Percentiles rank a stretch among this genome's conserved stretches.
phyloP scores from a whole-genome alignment of 2,329 filamentous ascomycete genomes.

The Biscogniauxia marginata region DNA sequence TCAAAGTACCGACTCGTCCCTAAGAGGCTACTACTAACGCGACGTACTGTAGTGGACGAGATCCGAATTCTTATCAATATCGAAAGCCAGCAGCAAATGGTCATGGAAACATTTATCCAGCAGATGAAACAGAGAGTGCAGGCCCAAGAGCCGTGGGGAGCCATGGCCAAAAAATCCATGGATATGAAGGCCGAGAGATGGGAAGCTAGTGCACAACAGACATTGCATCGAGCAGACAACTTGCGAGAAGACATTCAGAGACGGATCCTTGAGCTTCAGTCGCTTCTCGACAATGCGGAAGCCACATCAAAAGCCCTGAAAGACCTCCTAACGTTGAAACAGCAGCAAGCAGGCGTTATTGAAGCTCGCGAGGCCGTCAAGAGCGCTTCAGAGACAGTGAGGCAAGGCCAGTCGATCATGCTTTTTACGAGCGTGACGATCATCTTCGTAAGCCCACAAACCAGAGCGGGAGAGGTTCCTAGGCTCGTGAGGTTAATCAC shows the following conservation, averaged over 20 bases:
- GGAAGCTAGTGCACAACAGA: neutral
- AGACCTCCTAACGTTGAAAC: constrained; percentile 29
- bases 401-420: constrained; percentile 33
- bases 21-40: neutral
- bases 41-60: constrained; percentile 26
- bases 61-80: constrained; percentile 32
- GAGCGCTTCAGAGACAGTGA: constrained; percentile 27
- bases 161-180: neutral
- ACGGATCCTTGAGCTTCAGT: neutral
- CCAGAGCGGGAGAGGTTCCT: neutral
- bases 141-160: neutral
- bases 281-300: neutral
- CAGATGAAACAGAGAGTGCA: neutral
- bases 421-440: constrained; percentile 35
- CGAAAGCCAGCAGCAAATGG: constrained; percentile 21
- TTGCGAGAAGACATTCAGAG: neutral
- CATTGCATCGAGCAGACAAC: neutral
- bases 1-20: neutral
- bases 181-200: neutral
- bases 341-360: constrained; percentile 34
- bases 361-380: constrained; percentile 29
- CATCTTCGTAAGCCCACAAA: constrained; percentile 28
- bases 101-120: constrained; percentile 4
- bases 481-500: no score
- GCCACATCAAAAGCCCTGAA: constrained; percentile 9